Evolutionary conservation across 2,329 filamentous ascomycete species (phyloP), one percentile per base, ranked within the genome.

Genomic region (Penicillium psychrosexuale): DNA sequence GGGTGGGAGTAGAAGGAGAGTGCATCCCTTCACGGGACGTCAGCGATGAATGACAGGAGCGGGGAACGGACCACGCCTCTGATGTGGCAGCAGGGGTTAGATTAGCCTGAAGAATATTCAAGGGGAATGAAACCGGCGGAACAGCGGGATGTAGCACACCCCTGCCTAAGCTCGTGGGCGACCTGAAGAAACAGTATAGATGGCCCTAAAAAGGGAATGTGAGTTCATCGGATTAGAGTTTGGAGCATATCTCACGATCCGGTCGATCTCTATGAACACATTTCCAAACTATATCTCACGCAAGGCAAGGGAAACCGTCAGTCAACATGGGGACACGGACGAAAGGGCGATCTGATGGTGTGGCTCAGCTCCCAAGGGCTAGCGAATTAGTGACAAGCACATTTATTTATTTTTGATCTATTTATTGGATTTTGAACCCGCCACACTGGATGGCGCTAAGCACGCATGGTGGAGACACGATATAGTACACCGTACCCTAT

Each of bases 311-410:
- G n/a, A n/a, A 45, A 24, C 38, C 37, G 6, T 17, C 15, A 24
- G 40, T 12, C 9, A 13, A n/a, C 39, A 39, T 19, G 17, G 37
- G 37, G 37, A 37, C 8, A 34, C 27, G 44, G 59, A 58, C n/a
- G 1, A 37, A 37, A 30, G 13, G 12, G 19, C 9, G 36, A 49
- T 58, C 59, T 53, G 42, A 37, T 19, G 19, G 19, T 61, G 61
- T 64, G 61, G 61, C 59, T 64, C 55, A 63, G 59, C 44, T 43
- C 8, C 1, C 11, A 28, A 15, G 22, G 51, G 51, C 50, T 47
- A 47, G 27, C 31, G 46, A 13, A n/a, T 38, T 38, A 22, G 13
- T 31, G 8, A 9, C 7, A 6, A n/a, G 2, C 15, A 11, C 6
- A 24, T 30, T 44, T 11, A n/a, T 15, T 46, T 7, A 24, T 15